Base-by-base conservation (phyloP, 768 basidiomycete genomes). In the Arthromyces matolae region DNA sequence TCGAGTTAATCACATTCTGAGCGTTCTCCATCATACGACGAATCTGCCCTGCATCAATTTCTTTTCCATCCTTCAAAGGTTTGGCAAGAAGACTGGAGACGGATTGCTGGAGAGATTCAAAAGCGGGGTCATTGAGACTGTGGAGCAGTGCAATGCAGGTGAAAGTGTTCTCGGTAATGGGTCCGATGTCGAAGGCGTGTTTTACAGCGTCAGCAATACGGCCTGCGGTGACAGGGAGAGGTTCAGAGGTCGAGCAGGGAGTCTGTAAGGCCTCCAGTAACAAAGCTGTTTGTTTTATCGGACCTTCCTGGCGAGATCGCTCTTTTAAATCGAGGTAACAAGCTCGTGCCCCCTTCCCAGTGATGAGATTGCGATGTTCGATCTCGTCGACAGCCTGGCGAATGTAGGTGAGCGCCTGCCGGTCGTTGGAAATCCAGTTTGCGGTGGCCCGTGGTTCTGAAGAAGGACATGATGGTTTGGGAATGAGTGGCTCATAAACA, bases 91-190 rank as follows among this genome's bases (percentile, higher is more conserved):
- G n/a, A n/a, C n/a, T 36, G 34, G 38, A 47, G 19, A 40, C 18
- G 10, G 14, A 16, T 4, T 12, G 8, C 28, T 41, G 38, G 8
- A 40, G 19, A 10, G 13, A 8, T n/a, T 47, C 16, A 23, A 32
- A 39, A n/a, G 18, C 13, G 18, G n/a, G 38, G n/a, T 40, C 19
- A 9, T 47, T 47, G 16, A 47, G 46, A 24, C 37, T 40, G 31
- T 40, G 39, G 12, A 47, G 36, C n/a, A 47, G 27, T 3, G 38
- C 5, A 5, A 47, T 32, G 29, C 46, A 39, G 19, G 25, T 40
- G 20, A 47, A 33, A 4, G 40, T 12, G 18, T 47, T 31, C 1
- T 18, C 14, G 14, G 10, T 33, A 22, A 47, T 31, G 10, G 13
- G 23, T 3, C 46, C 29, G 10, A 47, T 47, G 37, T 31, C 31